Evolutionary conservation across 2,329 filamentous ascomycete genomes (phyloP).

Genomic region (Cladobotryum mycophilum): DNA sequence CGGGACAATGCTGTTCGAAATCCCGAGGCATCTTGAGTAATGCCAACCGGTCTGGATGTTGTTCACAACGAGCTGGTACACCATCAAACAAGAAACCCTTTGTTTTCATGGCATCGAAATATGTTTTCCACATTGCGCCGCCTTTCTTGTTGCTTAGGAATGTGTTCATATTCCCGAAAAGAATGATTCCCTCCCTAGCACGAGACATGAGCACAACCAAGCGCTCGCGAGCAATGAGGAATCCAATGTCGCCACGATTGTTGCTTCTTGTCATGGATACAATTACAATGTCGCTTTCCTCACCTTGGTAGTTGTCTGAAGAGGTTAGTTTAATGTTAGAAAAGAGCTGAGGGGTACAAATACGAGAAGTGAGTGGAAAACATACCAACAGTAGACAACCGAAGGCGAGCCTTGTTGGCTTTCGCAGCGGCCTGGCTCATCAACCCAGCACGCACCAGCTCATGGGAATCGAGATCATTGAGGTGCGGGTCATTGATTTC

Average conservation of each 20-base stretch:
- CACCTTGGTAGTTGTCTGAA: conserved; percentile 71
- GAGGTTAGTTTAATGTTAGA: not conserved
- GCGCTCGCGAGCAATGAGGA: conserved; percentile 59
- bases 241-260: conserved; percentile 57
- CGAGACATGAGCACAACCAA: conserved; percentile 65
- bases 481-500: conserved; percentile 57
- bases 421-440: conserved; percentile 47
- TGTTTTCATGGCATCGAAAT: conserved; percentile 50
- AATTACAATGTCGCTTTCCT: conserved; percentile 69
- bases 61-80: conserved; percentile 53
- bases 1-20: conserved; percentile 57
- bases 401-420: conserved; percentile 45
- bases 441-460: conserved; percentile 54
- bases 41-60: conserved; percentile 45
- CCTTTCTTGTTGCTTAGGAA: conserved; percentile 49
- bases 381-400: conserved; percentile 64
- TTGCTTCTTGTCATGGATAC: conserved; percentile 65
- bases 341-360: not conserved
- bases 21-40: conserved; percentile 45
- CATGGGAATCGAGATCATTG: conserved; percentile 61
- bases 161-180: conserved; percentile 64
- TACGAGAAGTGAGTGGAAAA: not conserved
- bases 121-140: conserved; percentile 44
- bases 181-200: conserved; percentile 58
- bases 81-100: conserved; percentile 52